phyloP scores from a whole-genome alignment of 106 monocot genomes.

The Acorus calamus region DNA sequence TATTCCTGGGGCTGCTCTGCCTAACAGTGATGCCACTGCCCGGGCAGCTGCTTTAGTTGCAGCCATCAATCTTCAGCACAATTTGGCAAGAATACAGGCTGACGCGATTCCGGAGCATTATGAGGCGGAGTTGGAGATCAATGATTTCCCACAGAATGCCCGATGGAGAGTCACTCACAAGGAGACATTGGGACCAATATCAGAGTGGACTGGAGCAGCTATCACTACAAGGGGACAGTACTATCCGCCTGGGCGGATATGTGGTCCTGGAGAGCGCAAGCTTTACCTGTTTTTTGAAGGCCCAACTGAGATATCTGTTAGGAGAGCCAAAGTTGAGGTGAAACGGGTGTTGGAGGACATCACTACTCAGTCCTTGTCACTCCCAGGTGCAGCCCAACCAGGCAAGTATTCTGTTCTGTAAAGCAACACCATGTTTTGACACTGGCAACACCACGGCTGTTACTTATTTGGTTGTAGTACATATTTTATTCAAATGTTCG shows the following conservation, averaged over 20 bases:
- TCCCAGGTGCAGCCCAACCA: slow-evolving; percentile 77
- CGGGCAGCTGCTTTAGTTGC: slow-evolving; percentile 70
- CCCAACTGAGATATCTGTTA: slow-evolving; percentile 82
- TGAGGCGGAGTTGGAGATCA: slow-evolving; percentile 89
- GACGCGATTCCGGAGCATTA: slow-evolving; percentile 93
- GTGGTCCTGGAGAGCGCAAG: slow-evolving; percentile 69
- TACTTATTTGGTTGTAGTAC: no score
- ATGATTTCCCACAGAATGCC: slow-evolving; percentile 94
- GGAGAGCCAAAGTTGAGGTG: slow-evolving; percentile 85
- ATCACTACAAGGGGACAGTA: slow-evolving; percentile 86
- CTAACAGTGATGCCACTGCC: slow-evolving; percentile 59
- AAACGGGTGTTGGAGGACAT: slow-evolving; percentile 85
- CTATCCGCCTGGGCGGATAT: slow-evolving; percentile 60
- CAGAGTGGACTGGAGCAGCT: slow-evolving; percentile 91
- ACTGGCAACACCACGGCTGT: no score
- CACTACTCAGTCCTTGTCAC: slow-evolving; percentile 52
- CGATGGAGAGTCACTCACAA: slow-evolving; percentile 96
- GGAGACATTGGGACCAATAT: slow-evolving; percentile 86
- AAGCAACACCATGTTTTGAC: not conserved
- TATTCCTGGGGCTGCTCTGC: slow-evolving; percentile 11
- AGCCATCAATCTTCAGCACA: slow-evolving; percentile 80
- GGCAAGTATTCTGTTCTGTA: slow-evolving; percentile 92
- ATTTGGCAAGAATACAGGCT: slow-evolving; percentile 91
- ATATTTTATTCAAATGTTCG: no score
- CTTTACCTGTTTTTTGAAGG: slow-evolving; percentile 92